Evolutionary conservation across 768 basidiomycete genomes (phyloP), one percentile per base, ranked within the genome.

Genomic region (Udeniomyces megalosporus): DNA sequence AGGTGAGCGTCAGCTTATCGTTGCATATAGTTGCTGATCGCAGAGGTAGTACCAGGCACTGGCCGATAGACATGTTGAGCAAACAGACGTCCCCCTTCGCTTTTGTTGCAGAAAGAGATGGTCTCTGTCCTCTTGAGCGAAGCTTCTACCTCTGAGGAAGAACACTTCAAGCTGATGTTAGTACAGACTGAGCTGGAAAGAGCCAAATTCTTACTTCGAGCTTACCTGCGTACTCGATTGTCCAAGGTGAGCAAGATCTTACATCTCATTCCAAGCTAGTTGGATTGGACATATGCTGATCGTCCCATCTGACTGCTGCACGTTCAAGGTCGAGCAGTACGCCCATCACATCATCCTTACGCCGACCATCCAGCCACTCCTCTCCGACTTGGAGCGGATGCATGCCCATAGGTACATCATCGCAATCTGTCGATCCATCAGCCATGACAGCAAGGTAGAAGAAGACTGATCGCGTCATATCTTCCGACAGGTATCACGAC

Each of bases 101-200:
- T 42, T 42, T n/a, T 44, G 20, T 3, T 2, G 15, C 44, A 93
- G 89, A 83, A 84, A 63, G 83, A 86, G 81, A 61, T 88, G 87
- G 38, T 88, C 81, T 70, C 76, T 80, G 52, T 72, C 8, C 74
- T 95, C 32, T 80, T 86, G 4, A 81, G 81, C 28, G 88, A 93
- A 71, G 85, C 88, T 0, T 80, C 82, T 42, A 84, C 87, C 2
- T 88, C 85, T 1, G 89, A 93, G 69, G 89, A 93, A 65, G 91
- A 96, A 66, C 90, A 96, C 69, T 86, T 91, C 64, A 78, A 88
- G 67, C 86, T 93, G 35, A 84, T 89, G 78, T 83, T 96, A 58
- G 91, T 88, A 0, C 88, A 92, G 74, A 92, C 88, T 0, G 91
- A 96, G 74, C 81, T 93, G 67, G 91, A 96, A 71, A 82, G 92